phyloP scores from a whole-genome alignment of 495 filamentous ascomycete genomes.

The Annulohypoxylon moriforme region DNA sequence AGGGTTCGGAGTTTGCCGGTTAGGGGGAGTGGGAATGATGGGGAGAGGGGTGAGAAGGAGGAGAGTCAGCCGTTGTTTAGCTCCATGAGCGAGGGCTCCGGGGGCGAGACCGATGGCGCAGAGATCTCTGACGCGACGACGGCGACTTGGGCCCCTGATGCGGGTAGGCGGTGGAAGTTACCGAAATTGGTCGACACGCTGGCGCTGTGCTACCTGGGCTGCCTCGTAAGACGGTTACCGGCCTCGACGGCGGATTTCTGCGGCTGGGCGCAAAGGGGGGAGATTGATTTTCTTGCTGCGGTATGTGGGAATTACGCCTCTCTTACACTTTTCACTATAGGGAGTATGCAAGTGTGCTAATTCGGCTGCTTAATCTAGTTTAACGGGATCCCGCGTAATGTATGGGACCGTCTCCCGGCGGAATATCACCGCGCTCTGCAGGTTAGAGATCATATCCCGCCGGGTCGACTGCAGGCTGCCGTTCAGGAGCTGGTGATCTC shows the following conservation, averaged over 20 bases:
- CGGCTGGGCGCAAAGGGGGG: slow-evolving; percentile 55
- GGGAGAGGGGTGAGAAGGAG: slow-evolving; percentile 13
- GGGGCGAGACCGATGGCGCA: slow-evolving; percentile 23
- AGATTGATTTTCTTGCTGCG: slow-evolving; percentile 55
- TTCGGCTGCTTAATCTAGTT: slow-evolving; percentile 41
- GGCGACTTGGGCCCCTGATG: slow-evolving; percentile 40
- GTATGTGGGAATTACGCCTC: slow-evolving; percentile 50
- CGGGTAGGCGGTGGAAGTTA: slow-evolving; percentile 52
- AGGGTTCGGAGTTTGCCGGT: slow-evolving; percentile 55
- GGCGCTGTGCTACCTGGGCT: slow-evolving; percentile 59
- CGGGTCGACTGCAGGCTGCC: slow-evolving; percentile 69
- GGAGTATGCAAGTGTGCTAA: slow-evolving; percentile 28
- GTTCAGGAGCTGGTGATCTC: slow-evolving; percentile 70
- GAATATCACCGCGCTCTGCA: slow-evolving; percentile 69
- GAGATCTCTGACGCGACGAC: slow-evolving; percentile 44
- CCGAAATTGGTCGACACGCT: slow-evolving; percentile 57
- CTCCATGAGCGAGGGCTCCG: slow-evolving; percentile 50
- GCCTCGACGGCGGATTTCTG: slow-evolving; percentile 59
- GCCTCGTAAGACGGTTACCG: slow-evolving; percentile 56
- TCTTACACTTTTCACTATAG: neutral
- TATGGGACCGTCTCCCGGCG: slow-evolving; percentile 71
- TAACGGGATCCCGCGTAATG: slow-evolving; percentile 69
- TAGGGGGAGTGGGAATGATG: slow-evolving; percentile 30
- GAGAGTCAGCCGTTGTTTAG: slow-evolving; percentile 49
- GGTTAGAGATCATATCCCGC: slow-evolving; percentile 59